A percentile compares a stretch with the other conserved stretches of the same genome.
These are phyloP conservation scores for Mentha longifolia DNA, from an alignment of 257 asterid species.

Conservation along the genomic window DNA sequence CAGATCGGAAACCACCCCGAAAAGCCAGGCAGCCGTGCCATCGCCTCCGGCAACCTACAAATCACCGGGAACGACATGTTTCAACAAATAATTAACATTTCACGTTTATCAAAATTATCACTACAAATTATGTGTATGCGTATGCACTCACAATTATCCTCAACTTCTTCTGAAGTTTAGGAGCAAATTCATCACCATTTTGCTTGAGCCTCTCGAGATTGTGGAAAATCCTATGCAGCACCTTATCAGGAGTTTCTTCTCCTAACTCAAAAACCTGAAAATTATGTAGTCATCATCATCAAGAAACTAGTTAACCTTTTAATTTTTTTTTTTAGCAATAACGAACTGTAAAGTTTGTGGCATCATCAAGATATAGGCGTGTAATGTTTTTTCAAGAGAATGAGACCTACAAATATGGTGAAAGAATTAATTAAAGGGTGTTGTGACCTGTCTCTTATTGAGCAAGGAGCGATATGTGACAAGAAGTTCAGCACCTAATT, in stretches of 20 bases:
- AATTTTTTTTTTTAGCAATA: too few species aligned
- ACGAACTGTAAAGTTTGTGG: too few species aligned
- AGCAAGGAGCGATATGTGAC: constrained; percentile 68
- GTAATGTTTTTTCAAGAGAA: too few species aligned
- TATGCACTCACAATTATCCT: constrained; percentile 52
- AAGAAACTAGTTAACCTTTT: too few species aligned
- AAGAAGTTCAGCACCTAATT: constrained; percentile 91
- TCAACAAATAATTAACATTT: too few species aligned
- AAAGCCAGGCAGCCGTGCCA: constrained; percentile 99
- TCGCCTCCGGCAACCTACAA: constrained; percentile 95
- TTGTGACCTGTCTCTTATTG: constrained; percentile 45
- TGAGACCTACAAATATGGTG: too few species aligned
- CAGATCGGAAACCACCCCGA: constrained; percentile 85
- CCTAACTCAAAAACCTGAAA: constrained; percentile 85
- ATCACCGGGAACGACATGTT: not conserved
- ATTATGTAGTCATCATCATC: too few species aligned
- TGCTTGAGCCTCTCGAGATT: constrained; percentile 70
- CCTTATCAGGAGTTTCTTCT: constrained; percentile 77
- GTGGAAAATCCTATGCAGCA: constrained; percentile 54
- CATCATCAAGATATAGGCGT: not conserved
- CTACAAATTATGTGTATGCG: not conserved
- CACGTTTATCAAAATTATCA: too few species aligned
- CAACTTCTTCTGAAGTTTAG: constrained; percentile 57
- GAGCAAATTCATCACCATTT: constrained; percentile 62
- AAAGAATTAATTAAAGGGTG: not conserved